Evolutionary conservation across 805 yeast genomes (phyloP), one percentile per base, ranked within the genome.

Genomic region (Torulaspora maleeae): DNA sequence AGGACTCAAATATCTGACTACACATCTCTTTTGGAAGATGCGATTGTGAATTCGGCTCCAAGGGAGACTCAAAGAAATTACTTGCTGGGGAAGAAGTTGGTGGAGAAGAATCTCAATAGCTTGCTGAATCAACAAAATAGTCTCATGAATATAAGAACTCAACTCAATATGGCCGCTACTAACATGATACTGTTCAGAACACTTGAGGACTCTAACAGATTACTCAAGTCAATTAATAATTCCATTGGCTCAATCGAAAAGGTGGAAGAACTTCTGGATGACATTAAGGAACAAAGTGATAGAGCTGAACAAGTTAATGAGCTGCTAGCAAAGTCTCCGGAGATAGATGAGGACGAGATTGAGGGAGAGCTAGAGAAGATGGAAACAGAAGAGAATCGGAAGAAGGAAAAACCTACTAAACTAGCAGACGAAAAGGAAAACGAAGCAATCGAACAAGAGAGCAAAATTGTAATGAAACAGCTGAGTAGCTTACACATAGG

Each of bases 171-270:
- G 40, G 72, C 78, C 3, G 53, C 68, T 9, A 70, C 71, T 9
- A 74, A 74, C 51, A 59, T 61, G 27, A 62, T 67, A 16, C 52
- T 75, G 5, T 41, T 71, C 6, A 59, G 57, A 13, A 71, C 74
- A 2, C 49, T 76, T 16, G 58, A 62, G 42, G 59, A 64, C 13
- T 69, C 76, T 17, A 59, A 67, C 4, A 54, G 54, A 7, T 57
- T 71, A 15, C 60, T 76, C 27, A 58, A 59, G 38, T 48, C 57
- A 20, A 61, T 77, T 37, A 75, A 75, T 46, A 43, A 59, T 7
- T 68, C 67, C 39, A 50, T 69, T 27, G 78, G 76, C 3, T 75
- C 74, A 2, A 61, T 68, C 11, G 78, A 75, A 8, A 59, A 63
- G 28, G 72, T 76, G 0, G 71, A 69, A 17, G 64, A 67, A 3